Base-by-base conservation (phyloP, 2,329 filamentous ascomycete species). In the Phialophora expanda region DNA sequence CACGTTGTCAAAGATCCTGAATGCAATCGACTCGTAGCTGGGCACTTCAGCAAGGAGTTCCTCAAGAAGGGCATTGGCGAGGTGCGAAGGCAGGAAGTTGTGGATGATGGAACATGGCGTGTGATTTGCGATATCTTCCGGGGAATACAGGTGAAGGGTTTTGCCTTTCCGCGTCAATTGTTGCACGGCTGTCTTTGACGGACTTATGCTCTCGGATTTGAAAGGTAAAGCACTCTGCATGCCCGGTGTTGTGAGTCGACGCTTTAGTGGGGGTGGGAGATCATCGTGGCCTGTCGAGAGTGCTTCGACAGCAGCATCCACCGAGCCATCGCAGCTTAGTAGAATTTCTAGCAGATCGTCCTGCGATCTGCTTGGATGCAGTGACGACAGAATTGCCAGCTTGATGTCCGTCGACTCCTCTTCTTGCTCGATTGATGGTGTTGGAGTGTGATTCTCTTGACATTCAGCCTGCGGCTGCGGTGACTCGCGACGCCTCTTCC, bases 51-150 rank as follows among this genome's bases (percentile, higher is more conserved):
- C 79, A 0, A 97, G 78, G 44, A 98, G 83, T 75, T 98, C 93
- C 34, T 78, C 76, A 0, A 98, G 81, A 12, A 99, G 82, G 0
- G 84, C 82, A 69, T 92, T 89, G 46, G 95, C 94, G 65, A 90
- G 83, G 1, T 88, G 82, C 0, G 83, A 32, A 0, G 92, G 88
- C 0, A 99, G 82, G 72, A 98, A 97, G 74, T 97, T 95, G 78
- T 96, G 93, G 62, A 97, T 88, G 70, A 98, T 90, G 11, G 91
- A 93, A 78, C 93, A 97, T 0, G 95, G 93, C 0, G 94, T 97
- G 74, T 96, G 86, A 26, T 86, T 84, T 56, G 91, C 90, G 54
- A 98, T 87, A 72, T 97, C 93, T 46, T 87, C 82, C 0, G 93
- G 91, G 50, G 91, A 87, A 77, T 90, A 98, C 0, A 98, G 82